Evolutionary conservation across 1,284 basidiomycete genomes (phyloP), one percentile per base, ranked within the genome.

Genomic region (Microbotryomycetes sp.): DNA sequence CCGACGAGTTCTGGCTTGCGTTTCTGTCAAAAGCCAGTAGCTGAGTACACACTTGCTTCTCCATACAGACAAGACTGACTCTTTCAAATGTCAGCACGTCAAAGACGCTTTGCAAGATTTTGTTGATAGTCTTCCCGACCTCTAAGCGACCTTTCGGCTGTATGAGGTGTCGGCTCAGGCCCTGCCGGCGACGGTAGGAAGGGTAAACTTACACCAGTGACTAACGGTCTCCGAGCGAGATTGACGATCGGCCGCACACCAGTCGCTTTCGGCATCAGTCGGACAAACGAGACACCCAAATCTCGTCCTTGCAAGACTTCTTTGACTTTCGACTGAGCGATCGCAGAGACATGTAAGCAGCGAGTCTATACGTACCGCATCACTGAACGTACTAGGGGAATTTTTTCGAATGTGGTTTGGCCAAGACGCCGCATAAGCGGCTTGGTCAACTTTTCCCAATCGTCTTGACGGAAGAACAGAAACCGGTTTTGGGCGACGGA

Each of bases 231-330:
- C 30, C 87, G 81, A 15, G 86, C 83, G 35, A 98, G 78, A 73
- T 98, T 98, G 35, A 97, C 89, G 62, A 99, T 96, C 0, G 93
- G 93, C 30, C 96, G 81, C 4, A 97, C 90, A 0, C 94, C 93
- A 3, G 83, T 89, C 58, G 93, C 91, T 75, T 99, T 99, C 0
- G 94, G 96, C 27, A 97, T 78, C 1, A 98, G 79, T 2, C 96
- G 83, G 6, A 97, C 85, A 64, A 88, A 88, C 0, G 91, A 90
- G 72, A 86, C 89, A 0, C 89, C 89, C 2, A 93, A 79, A 65
- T 77, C 83, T 3, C 88, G 81, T 65, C 85, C 83, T 3, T 41
- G 45, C 21, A 66, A 60, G 1, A 65, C 54, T 3, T 51, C 29
- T 5, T 64, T 27, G 5, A 62, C 57, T 23, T 89, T 84, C 29